Percentiles rank a stretch among this genome's conserved stretches.
Evolutionary conservation across 129 eudicot species (phyloP).

Genomic region (Centaurea solstitialis): DNA sequence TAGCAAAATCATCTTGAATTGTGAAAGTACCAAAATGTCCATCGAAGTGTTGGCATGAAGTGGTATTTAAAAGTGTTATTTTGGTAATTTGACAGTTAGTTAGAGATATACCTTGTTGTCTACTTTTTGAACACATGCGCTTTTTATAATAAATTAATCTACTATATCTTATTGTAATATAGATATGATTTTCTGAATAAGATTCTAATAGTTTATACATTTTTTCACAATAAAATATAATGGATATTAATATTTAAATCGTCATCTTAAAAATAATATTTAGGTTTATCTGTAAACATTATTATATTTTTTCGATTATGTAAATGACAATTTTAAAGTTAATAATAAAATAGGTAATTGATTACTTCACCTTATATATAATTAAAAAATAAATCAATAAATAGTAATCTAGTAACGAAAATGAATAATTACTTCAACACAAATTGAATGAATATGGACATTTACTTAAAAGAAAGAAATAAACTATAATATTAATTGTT

Average conservation of each 20-base stretch:
- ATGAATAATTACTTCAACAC: too few relatives aligned
- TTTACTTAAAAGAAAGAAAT: too few relatives aligned
- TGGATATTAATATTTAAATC: background rate
- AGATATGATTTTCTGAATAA: background rate
- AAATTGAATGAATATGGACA: too few relatives aligned
- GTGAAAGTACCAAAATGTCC: constrained; percentile 24
- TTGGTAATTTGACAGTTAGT: constrained; percentile 12
- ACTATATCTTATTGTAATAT: background rate
- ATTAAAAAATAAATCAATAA: too few relatives aligned
- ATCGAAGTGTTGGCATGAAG: constrained; percentile 1
- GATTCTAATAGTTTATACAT: too few relatives aligned
- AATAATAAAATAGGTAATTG: background rate
- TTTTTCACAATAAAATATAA: too few relatives aligned
- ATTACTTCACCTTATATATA: too few relatives aligned
- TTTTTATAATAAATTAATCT: background rate
- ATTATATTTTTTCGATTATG: background rate
- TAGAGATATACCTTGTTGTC: constrained; percentile 25
- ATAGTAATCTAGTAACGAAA: too few relatives aligned
- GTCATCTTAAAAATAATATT: background rate
- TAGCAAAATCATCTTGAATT: constrained; percentile 7
- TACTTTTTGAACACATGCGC: constrained; percentile 20
- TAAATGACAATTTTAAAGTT: background rate
- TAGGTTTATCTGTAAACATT: background rate
- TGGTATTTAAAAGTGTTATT: constrained; percentile 4
- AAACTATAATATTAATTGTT: too few relatives aligned